Evolutionary conservation across 2,329 filamentous ascomycete species (phyloP), one percentile per base, ranked within the genome.

Genomic region (Aspergillus ochraceoroseus): DNA sequence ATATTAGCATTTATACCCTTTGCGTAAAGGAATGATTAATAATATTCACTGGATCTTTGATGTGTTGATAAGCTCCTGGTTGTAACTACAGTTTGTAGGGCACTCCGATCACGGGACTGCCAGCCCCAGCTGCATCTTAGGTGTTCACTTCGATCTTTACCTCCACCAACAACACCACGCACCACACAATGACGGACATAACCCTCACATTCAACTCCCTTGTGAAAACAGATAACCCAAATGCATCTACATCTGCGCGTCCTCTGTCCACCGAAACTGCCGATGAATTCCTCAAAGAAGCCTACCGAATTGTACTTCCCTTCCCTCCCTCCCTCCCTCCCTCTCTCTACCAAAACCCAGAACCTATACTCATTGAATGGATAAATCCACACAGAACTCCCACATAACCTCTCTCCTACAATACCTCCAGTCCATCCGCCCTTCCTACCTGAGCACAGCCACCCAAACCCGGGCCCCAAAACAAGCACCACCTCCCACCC

Each of bases 211-310:
- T 70, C 26, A 61, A 59, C 32, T 43, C 58, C 0, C 54, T 69
- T 8, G 55, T 70, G 7, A 54, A 46, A 20, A 46, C 52, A 11
- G 39, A 23, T 40, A 34, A 34, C n/a, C 17, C 31, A 30, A 35
- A 26, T 2, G 51, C 54, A 12, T 51, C 52, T 11, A 19, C 36
- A 2, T 19, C 20, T 29, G 20, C 36, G 7, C 40, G 45, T 3
- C 39, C 44, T 22, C 43, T 51, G 28, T 38, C 44, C 17, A 55
- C 57, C 18, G 52, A 63, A 42, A 61, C 58, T 2, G 76, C 92
- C 35, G 86, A 95, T 62, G 84, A 85, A 56, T 98, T 96, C 61
- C 72, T 96, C 22, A 88, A 90, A 60, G 90, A 96, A 67, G 92
- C 92, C 38, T 92, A 94, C 67, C 80, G 84, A 61, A 95, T 96